Base-by-base conservation (phyloP, 192 early-diverging fungal genomes). In the Gigaspora rosea region DNA sequence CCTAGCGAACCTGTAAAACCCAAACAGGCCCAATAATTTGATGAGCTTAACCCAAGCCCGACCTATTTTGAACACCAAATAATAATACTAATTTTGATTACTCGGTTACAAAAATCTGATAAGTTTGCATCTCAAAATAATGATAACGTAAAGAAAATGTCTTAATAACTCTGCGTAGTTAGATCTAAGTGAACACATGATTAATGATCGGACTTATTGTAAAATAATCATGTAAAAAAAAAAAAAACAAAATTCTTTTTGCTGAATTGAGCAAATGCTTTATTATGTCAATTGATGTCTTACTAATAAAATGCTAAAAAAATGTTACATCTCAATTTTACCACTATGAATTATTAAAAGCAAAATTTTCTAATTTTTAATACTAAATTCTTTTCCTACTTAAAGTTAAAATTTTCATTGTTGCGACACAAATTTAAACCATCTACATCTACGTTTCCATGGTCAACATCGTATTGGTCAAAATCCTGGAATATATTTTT, bases 221-320 rank as follows among this genome's bases (percentile, higher is more conserved):
- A 54, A 54, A 54, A 54, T 54, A 54, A 54, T 54, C 51, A 54
- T 54, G 51, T 54, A 54, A 54, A 54, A 54, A 54, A n/a, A n/a
- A n/a, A n/a, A n/a, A n/a, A n/a, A n/a, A n/a, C n/a, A n/a, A n/a
- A n/a, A n/a, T n/a, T 54, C 8, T 8, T 54, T 54, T 54, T 41
- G 36, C 36, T 5, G 5, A 5, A 41, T 41, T 41, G 36, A 54
- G 51, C 10, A 54, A 54, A 54, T 54, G 16, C 51, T 54, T 54
- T 54, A 54, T 54, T 54, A 54, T 54, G 51, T 5, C 51, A 54
- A 54, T 54, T 54, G 51, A 54, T 54, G 51, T 54, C 51, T 54
- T 54, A 54, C 51, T 54, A 18, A 54, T 54, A 54, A 54, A 54
- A 54, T 18, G 16, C 51, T 54, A 54, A 41, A 41, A 41, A 41